Evolutionary conservation across 495 filamentous ascomycete genomes (phyloP), one percentile per base, ranked within the genome.

Genomic region (Beverwykella pulmonaria): DNA sequence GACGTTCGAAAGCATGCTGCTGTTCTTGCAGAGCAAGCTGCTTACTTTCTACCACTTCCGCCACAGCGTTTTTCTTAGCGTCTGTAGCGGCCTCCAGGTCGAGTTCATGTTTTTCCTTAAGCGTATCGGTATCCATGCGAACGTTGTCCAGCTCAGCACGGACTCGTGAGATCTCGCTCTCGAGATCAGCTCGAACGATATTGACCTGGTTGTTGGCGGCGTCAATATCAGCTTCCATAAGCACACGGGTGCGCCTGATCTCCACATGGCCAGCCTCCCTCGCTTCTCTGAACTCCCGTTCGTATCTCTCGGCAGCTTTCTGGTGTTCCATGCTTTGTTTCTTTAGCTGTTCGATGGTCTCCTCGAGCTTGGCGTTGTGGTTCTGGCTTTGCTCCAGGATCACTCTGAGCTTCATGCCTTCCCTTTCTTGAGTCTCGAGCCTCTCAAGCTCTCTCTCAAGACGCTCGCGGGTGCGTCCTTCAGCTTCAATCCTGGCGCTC

Each of bases 281-380:
- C 17, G 92, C 89, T 71, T 94, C 89, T 63, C 90, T 85, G 67
- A 90, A 88, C 73, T 97, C 92, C 56, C 91, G 84, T 76, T 94
- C 87, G 74, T 86, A 88, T n/a, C 86, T 85, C 54, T 88, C 82
- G 39, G 87, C 83, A 39, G 78, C 75, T 53, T 81, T 69, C 59
- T 86, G 79, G 65, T 91, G 79, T 53, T 88, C 84, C 59, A 87
- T 81, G 69, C 86, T 90, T 72, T 95, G 89, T 29, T 82, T 79
- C 56, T 87, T 83, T 41, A 94, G 78, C 67, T 84, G 81, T 48
- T 78, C 77, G n/a, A 92, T 80, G 30, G 87, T 75, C 25, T 81
- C 81, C 71, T 92, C 87, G 20, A 95, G 82, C 41, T 86, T 83
- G 36, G 70, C 75, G 47, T 86, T 84, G 53, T 81, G 79, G 44